A percentile compares a stretch with the other conserved stretches of the same genome.
phyloP scores from a whole-genome alignment of 176 grass and related monocot species.

The Rhynchospora breviuscula region DNA sequence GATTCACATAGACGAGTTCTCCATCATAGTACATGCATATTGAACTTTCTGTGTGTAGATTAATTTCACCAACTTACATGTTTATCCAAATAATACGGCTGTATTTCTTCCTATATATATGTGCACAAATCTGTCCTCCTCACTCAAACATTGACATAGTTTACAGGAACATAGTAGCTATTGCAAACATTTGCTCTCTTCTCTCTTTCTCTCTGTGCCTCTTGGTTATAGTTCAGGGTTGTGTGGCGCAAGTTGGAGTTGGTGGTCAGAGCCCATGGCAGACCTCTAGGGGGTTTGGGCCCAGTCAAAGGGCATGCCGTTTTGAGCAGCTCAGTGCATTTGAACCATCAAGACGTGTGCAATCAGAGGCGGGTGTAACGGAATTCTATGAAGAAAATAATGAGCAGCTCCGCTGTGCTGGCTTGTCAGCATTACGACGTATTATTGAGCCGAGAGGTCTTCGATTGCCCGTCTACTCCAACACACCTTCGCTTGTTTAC shows the following conservation, averaged over 20 bases:
- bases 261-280: slow-evolving; percentile 15
- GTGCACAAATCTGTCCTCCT: not conserved
- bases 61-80: not conserved
- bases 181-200: not conserved
- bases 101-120: slow-evolving; percentile 1
- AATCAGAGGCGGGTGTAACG: slow-evolving; percentile 29
- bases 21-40: not conserved
- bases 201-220: not conserved
- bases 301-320: slow-evolving; percentile 6
- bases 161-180: not conserved
- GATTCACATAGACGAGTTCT: not conserved
- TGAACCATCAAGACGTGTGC: slow-evolving; percentile 10
- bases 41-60: not conserved
- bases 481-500: slow-evolving; percentile 6
- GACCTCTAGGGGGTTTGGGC: not conserved
- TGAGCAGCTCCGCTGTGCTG: slow-evolving; percentile 28
- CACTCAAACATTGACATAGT: not conserved
- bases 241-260: slow-evolving; percentile 1
- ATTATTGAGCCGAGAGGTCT: slow-evolving; percentile 27
- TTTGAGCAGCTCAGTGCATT: slow-evolving; percentile 32
- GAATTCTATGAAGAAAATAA: slow-evolving; percentile 36
- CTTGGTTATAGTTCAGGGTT: slow-evolving; percentile 11
- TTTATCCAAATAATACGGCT: slow-evolving; percentile 13
- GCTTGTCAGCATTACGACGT: slow-evolving; percentile 19
- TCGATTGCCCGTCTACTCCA: slow-evolving; percentile 22